Base-by-base conservation (phyloP, 169 alveolate genomes). In the Plasmodium fragile region DNA sequence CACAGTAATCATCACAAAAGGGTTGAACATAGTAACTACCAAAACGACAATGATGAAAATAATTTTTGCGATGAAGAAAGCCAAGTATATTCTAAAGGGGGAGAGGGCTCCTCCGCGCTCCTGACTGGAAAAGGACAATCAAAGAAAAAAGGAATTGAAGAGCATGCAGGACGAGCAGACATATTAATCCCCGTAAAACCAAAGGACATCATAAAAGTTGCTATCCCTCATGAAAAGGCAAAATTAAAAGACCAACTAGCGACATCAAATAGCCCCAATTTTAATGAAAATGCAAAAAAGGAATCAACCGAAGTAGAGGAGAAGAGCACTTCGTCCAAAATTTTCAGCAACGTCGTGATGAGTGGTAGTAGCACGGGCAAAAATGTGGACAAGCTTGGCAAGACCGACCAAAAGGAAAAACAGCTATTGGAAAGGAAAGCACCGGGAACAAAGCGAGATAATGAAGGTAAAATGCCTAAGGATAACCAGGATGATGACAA, bases 401-500 rank as follows among this genome's bases (percentile, higher is more conserved):
- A 41, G 30, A 10, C 22, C 6, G 59, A 49, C 3, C 22, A 22
- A 70, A 75, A 70, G 45, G 75, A 83, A 70, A 83, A 22, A 22
- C 59, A 83, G 52, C 65, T 73, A 16, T 25, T 49, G 25, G 18
- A 16, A 32, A 43, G 80, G 30, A 49, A 25, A 2, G 28, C 59
- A 43, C 85, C 55, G 30, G 93, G 32, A 3, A 36, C 39, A 11
- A 7, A 16, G 41, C 55, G 25, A 30, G 10, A 53, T 7, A 75
- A 75, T 13, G 84, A 73, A 73, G 36, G 30, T 52, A 30, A 70
- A 39, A 22, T 69, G 4, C 18, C 36, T 53, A 49, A 73, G 18
- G 78, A 85, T 30, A 85, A 45, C 32, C 43, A 13, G 36, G 93
- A 73, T 52, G 93, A 36, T 10, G 85, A 85, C 10, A 53, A 75